Conservation (phyloP, 768 basidiomycete genomes). For the Suillus clintonianus region DNA sequence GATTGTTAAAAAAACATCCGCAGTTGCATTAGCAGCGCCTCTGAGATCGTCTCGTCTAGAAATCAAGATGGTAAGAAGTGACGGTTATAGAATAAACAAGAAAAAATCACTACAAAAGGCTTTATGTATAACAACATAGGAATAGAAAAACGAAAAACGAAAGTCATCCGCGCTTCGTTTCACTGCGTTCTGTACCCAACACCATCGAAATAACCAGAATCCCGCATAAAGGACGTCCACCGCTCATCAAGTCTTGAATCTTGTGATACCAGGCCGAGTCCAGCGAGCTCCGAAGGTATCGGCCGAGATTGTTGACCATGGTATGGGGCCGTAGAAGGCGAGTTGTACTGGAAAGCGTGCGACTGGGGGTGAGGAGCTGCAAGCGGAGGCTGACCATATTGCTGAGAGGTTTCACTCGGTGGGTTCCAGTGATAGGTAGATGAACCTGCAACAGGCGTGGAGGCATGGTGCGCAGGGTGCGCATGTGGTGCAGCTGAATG, state of each 20-base stretch:
- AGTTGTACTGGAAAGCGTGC: conserved; percentile 22
- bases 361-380: conserved; percentile 10
- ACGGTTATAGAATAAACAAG: background rate
- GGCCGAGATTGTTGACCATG: conserved; percentile 19
- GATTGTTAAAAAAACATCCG: background rate
- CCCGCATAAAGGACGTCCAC: conserved; percentile 65
- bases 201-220: conserved; percentile 48
- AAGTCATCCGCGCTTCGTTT: background rate
- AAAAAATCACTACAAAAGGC: background rate
- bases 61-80: background rate
- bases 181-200: conserved; percentile 29
- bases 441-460: conserved; percentile 15
- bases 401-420: conserved; percentile 6
- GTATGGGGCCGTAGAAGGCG: conserved; percentile 6
- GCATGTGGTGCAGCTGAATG: conserved; percentile 6
- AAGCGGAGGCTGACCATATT: conserved; percentile 10
- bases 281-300: conserved; percentile 48
- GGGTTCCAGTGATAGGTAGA: conserved; percentile 18
- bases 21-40: no score
- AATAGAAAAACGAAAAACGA: background rate
- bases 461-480: conserved; percentile 21
- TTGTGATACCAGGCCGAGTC: conserved; percentile 60
- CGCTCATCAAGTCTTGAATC: conserved; percentile 56
- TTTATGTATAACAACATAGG: background rate
- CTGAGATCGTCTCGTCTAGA: background rate